Conservation (phyloP, 768 basidiomycete species). For the Obba rivulosa region DNA sequence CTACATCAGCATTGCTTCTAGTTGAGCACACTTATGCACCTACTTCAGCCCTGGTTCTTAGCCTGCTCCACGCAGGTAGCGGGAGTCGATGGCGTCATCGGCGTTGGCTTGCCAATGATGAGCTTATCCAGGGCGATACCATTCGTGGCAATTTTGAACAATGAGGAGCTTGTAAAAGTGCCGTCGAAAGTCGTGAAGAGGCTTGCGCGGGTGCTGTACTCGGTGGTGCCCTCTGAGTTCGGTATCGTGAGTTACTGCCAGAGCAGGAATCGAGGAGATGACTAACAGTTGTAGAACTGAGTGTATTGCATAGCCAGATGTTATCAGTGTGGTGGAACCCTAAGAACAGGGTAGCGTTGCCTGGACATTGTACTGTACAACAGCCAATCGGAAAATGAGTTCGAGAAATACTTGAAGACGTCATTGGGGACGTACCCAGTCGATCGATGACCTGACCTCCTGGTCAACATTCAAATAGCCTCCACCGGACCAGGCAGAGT, state of each 20-base stretch:
- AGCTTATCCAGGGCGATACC: conserved; percentile 60
- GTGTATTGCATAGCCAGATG: conserved; percentile 18
- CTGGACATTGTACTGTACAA: conserved; percentile 22
- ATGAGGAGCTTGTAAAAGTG: conserved; percentile 34
- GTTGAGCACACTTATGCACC: conserved; percentile 19
- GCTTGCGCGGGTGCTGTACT: conserved; percentile 33
- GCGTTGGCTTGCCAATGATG: conserved; percentile 71
- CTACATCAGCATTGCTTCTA: background rate
- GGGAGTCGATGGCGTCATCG: conserved; percentile 38
- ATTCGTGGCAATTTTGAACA: conserved; percentile 47
- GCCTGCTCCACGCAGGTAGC: conserved; percentile 55
- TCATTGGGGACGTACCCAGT: conserved; percentile 49
- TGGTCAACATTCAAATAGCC: conserved; percentile 54
- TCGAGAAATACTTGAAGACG: background rate
- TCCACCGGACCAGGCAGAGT: conserved; percentile 27
- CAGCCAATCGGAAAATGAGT: background rate
- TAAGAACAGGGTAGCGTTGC: too few species aligned
- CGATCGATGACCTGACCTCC: conserved; percentile 50
- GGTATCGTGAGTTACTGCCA: background rate
- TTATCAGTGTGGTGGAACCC: background rate
- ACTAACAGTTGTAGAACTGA: conserved; percentile 38
- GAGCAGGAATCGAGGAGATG: background rate
- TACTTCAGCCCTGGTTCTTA: conserved; percentile 59
- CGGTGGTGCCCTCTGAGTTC: conserved; percentile 29
- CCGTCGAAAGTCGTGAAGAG: conserved; percentile 36